Conservation (phyloP, 2,329 filamentous ascomycete species). For the Pseudocercospora fijiensis region DNA sequence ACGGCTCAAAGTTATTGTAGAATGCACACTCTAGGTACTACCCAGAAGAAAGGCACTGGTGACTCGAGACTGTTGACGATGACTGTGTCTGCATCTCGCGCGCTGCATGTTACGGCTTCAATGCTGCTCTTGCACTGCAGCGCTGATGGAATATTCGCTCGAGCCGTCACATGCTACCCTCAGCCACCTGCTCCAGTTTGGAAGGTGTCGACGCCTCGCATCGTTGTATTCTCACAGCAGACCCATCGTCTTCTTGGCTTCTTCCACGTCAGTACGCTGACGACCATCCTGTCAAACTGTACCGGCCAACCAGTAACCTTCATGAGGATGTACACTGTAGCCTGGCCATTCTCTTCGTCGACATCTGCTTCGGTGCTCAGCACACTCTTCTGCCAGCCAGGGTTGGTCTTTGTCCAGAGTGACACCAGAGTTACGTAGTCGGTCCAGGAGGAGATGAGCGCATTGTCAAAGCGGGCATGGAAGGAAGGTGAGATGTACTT, state of each 20-base stretch:
- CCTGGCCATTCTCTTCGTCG: conserved; percentile 2
- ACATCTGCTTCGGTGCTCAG: conserved; percentile 4
- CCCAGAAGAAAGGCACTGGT: no score
- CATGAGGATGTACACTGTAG: conserved; percentile 7
- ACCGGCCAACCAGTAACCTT: background rate
- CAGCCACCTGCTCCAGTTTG: background rate
- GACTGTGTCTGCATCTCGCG: no score
- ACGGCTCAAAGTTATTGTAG: no score
- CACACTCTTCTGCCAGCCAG: conserved; percentile 9
- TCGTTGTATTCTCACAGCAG: conserved; percentile 2
- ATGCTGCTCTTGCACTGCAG: background rate
- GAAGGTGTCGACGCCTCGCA: conserved; percentile 8
- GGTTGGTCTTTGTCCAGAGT: background rate
- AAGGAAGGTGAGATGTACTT: conserved; percentile 5
- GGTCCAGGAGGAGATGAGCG: conserved; percentile 4
- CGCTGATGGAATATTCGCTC: background rate
- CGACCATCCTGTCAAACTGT: conserved; percentile 1
- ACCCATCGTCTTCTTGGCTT: conserved; percentile 4
- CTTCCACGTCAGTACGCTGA: conserved; percentile 9
- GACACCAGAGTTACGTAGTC: conserved; percentile 4
- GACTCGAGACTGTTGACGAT: no score
- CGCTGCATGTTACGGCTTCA: background rate
- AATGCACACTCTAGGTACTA: no score
- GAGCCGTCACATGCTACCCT: background rate
- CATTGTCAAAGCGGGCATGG: conserved; percentile 4